Percentiles rank a stretch among this genome's conserved stretches.
These are phyloP conservation scores for Pichia cephalocereana DNA, from an alignment of 805 yeast genomes.

Conservation along the genomic window DNA sequence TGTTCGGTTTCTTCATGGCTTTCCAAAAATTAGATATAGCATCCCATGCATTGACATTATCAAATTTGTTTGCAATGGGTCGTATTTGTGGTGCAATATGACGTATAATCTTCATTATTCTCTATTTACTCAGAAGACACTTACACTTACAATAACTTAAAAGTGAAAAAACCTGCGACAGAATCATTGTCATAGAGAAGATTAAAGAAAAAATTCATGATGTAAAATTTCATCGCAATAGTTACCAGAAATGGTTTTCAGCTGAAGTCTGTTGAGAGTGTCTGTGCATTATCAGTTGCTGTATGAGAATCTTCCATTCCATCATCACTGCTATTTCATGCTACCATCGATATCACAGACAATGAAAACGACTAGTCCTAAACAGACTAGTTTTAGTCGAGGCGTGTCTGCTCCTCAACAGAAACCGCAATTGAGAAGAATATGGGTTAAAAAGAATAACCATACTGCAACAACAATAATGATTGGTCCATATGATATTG, in stretches of 20 bases:
- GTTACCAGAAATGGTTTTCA: no score
- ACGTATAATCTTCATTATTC: not conserved
- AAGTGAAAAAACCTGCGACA: not conserved
- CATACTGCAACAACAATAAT: conserved; percentile 63
- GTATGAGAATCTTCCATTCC: no score
- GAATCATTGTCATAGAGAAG: not conserved
- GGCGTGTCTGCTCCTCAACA: not conserved
- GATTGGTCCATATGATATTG: conserved; percentile 52
- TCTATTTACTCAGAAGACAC: no score
- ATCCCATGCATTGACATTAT: not conserved
- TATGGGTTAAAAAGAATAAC: conserved; percentile 45
- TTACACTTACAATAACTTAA: no score
- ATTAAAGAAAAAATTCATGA: not conserved
- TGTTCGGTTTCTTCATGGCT: not conserved
- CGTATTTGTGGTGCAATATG: not conserved
- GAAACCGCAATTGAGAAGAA: conserved; percentile 21
- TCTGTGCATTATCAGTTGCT: no score
- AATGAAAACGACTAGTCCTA: not conserved
- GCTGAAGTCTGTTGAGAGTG: no score
- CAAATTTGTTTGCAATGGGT: not conserved
- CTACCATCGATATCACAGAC: not conserved
- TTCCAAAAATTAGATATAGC: not conserved
- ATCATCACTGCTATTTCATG: not conserved
- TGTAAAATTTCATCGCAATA: no score
- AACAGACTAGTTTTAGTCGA: not conserved